Conservation (phyloP, 2,329 filamentous ascomycete species). For the Colletotrichum sp. region DNA sequence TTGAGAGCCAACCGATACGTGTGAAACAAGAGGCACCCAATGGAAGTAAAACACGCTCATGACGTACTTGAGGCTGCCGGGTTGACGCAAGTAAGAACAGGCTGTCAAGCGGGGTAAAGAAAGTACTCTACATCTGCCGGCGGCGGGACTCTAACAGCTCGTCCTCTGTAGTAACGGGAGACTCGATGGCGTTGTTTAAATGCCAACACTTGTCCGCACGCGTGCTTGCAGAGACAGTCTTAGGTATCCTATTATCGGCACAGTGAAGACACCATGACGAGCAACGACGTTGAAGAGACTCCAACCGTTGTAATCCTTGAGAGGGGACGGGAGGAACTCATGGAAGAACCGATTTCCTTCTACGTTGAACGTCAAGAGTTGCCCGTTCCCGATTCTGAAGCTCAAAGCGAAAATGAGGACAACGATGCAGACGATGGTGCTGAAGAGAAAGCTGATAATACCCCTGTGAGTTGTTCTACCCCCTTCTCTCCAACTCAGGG, state of each 20-base stretch:
- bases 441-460: background rate
- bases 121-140: background rate
- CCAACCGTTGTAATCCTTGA: background rate
- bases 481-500: background rate
- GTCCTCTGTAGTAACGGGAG: background rate
- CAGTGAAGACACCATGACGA: background rate
- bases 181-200: background rate
- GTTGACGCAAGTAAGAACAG: background rate
- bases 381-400: fast-evolving
- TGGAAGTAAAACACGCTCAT: background rate
- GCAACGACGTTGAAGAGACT: background rate
- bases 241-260: background rate
- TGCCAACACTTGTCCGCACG: background rate
- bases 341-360: background rate
- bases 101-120: background rate
- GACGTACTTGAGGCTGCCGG: background rate
- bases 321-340: background rate
- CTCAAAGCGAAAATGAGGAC: background rate
- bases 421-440: background rate
- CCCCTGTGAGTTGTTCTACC: background rate
- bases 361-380: background rate
- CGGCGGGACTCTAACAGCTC: background rate
- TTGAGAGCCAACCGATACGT: background rate
- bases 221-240: background rate
- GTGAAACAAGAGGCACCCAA: background rate